Evolutionary conservation across 495 filamentous ascomycete species (phyloP).

Genomic region (Echria macrotheca): DNA sequence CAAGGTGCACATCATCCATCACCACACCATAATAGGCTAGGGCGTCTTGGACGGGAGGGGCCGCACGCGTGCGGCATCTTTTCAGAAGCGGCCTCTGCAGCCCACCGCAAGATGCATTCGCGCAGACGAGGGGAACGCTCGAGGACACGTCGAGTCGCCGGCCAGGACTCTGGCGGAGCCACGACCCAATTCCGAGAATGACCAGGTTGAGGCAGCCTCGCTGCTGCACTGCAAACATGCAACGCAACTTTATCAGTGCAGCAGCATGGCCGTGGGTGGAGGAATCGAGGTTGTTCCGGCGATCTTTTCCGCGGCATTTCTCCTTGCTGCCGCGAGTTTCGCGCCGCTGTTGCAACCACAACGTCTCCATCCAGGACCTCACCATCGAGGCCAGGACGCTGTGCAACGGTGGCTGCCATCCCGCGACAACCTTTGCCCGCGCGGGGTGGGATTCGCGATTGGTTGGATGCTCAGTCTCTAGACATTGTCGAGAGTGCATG

Average conservation of each 20-base stretch:
- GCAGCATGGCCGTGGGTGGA: neutral
- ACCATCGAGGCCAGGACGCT: neutral
- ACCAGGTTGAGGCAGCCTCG: neutral
- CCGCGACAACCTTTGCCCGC: too few relatives aligned
- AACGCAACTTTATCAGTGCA: conserved; percentile 13
- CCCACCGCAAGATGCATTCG: conserved; percentile 14
- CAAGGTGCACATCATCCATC: neutral
- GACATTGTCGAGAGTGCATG: too few relatives aligned
- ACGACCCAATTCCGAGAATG: conserved; percentile 8
- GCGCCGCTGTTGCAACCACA: neutral
- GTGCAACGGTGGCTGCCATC: neutral
- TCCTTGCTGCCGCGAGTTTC: neutral
- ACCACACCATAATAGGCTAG: conserved; percentile 7
- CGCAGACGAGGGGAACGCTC: neutral
- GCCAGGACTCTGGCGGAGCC: neutral
- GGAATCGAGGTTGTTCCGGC: neutral
- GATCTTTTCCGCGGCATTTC: neutral
- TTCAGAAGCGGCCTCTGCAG: conserved; percentile 10
- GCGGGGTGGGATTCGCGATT: too few relatives aligned
- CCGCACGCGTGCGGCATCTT: conserved; percentile 16
- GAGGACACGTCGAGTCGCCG: neutral
- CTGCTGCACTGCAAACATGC: conserved; percentile 13
- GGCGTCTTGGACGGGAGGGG: conserved; percentile 14
- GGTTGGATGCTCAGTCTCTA: too few relatives aligned
- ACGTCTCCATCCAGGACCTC: neutral